phyloP scores from a whole-genome alignment of 1,284 basidiomycete species.

The Cryptococcus hybrid region DNA sequence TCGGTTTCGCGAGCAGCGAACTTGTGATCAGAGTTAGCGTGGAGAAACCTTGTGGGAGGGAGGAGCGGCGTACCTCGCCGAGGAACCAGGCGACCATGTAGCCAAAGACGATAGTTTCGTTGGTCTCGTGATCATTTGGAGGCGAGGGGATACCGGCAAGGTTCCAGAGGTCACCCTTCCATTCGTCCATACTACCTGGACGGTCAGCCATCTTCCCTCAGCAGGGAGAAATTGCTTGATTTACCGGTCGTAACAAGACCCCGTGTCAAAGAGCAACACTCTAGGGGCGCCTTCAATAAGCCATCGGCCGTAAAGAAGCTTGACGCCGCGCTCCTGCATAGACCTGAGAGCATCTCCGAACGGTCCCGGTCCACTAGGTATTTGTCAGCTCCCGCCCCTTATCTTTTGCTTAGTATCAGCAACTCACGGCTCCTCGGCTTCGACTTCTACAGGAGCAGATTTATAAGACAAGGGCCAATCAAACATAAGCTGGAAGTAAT shows the following conservation, averaged over 20 bases:
- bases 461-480: constrained; percentile 95
- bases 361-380: constrained; percentile 51
- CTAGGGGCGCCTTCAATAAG: constrained; percentile 93
- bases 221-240: not conserved
- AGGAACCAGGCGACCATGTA: constrained; percentile 99
- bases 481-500: constrained; percentile 52
- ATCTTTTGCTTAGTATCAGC: not conserved
- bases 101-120: constrained; percentile 98
- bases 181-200: constrained; percentile 75
- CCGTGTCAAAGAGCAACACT: constrained; percentile 94
- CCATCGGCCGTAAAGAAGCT: constrained; percentile 94
- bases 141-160: constrained; percentile 95
- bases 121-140: constrained; percentile 93
- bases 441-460: constrained; percentile 97
- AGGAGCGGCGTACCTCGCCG: constrained; percentile 68
- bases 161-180: constrained; percentile 98
- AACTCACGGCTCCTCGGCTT: constrained; percentile 75
- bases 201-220: not conserved
- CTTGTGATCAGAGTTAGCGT: constrained; percentile 46
- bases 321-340: constrained; percentile 87
- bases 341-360: constrained; percentile 66
- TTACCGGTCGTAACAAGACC: constrained; percentile 69
- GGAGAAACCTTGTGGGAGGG: not conserved
- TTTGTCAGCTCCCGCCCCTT: not conserved
- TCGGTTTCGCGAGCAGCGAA: constrained; percentile 75